Evolutionary conservation across 2,329 filamentous ascomycete species (phyloP).

Genomic region (Emericellopsis cladophorae): DNA sequence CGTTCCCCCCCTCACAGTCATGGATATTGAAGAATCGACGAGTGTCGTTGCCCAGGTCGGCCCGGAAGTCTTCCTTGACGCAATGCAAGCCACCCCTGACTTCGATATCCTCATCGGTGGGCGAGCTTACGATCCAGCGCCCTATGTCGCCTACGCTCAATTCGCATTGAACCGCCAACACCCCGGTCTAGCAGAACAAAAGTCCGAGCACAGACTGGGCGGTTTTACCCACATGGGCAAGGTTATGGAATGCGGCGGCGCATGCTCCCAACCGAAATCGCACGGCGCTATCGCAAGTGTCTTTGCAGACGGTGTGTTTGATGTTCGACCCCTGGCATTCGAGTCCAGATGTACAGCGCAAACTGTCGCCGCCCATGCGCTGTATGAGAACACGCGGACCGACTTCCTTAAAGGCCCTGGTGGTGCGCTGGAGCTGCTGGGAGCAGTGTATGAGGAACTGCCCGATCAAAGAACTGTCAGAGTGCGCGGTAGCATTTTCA

Average conservation of each 20-base stretch:
- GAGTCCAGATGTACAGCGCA: conserved; percentile 28
- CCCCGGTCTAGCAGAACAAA: neutral
- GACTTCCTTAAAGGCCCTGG: conserved; percentile 37
- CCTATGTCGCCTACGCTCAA: conserved; percentile 16
- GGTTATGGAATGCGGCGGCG: conserved; percentile 38
- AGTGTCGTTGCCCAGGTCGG: conserved; percentile 29
- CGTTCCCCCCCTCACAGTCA: conserved; percentile 22
- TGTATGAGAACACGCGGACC: conserved; percentile 42
- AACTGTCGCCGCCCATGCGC: conserved; percentile 36
- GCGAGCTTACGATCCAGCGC: conserved; percentile 21
- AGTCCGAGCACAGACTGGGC: neutral
- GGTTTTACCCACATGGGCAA: conserved; percentile 31
- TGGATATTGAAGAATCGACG: conserved; percentile 20
- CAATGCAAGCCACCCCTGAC: conserved; percentile 22
- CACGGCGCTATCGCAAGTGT: conserved; percentile 25
- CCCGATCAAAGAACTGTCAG: conserved; percentile 1
- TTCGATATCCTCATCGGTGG: conserved; percentile 31
- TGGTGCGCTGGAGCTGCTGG: conserved; percentile 27
- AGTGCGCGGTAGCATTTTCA: conserved; percentile 11
- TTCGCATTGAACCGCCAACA: conserved; percentile 5
- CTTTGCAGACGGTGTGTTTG: conserved; percentile 27
- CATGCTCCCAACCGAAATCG: conserved; percentile 29
- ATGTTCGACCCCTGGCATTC: conserved; percentile 27
- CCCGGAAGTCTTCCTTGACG: conserved; percentile 23
- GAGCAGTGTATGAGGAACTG: conserved; percentile 15